These are phyloP conservation scores for Oehlia diaphana DNA, from an alignment of 192 early-diverging fungal genomes.

Conservation along the genomic window DNA sequence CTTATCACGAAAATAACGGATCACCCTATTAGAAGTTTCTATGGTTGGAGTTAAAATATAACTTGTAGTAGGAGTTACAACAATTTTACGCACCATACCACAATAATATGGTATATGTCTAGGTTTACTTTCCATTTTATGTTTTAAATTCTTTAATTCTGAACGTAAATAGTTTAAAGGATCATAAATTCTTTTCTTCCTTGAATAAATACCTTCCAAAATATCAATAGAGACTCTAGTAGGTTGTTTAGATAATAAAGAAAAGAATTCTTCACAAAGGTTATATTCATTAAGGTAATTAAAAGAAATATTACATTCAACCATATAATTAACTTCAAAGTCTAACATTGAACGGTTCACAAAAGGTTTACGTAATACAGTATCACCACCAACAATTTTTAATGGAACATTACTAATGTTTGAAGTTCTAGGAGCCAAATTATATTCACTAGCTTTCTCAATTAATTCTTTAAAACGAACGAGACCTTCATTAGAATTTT, in stretches of 20 bases:
- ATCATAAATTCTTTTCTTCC: conserved; percentile 42
- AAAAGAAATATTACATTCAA: conserved; percentile 44
- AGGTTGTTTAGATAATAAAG: conserved; percentile 28
- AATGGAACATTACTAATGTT: background rate
- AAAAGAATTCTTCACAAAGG: conserved; percentile 38
- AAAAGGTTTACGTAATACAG: background rate
- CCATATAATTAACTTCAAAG: conserved; percentile 49
- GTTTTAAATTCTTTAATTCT: conserved; percentile 12
- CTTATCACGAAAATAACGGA: conserved; percentile 54
- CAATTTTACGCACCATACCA: conserved; percentile 50
- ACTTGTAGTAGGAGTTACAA: conserved; percentile 67
- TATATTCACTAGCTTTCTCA: conserved; percentile 36
- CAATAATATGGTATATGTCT: conserved; percentile 45
- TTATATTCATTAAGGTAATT: conserved; percentile 48
- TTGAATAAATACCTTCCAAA: conserved; percentile 34
- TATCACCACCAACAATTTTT: background rate
- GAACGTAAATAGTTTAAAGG: conserved; percentile 30
- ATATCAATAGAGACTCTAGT: conserved; percentile 34
- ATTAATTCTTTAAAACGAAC: conserved; percentile 16
- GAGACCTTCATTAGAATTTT: background rate
- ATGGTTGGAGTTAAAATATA: conserved; percentile 62
- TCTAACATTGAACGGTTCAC: conserved; percentile 15
- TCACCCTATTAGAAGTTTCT: conserved; percentile 71
- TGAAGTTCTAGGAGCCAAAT: conserved; percentile 24
- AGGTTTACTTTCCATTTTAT: conserved; percentile 22